phyloP scores from a whole-genome alignment of 306 rosid species.

The Cyclanthera cordifolia region DNA sequence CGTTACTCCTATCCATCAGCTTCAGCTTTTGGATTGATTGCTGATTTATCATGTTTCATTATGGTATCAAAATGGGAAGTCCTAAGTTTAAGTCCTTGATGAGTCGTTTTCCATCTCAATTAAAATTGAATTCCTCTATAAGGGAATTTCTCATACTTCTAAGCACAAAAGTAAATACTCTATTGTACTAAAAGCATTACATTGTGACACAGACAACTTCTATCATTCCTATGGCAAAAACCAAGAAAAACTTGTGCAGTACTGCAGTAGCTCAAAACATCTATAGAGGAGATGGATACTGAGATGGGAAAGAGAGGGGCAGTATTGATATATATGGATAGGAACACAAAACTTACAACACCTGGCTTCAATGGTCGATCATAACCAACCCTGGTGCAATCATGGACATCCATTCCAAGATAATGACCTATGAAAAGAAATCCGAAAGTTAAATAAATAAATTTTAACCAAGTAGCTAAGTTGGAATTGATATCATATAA shows the following conservation, averaged over 20 bases:
- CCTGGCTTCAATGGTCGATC: slow-evolving; percentile 74
- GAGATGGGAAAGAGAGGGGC: neutral
- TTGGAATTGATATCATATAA: slow-evolving; percentile 8
- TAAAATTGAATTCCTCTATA: too few species aligned
- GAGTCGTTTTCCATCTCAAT: too few species aligned
- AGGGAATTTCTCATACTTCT: too few species aligned
- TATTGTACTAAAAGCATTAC: neutral
- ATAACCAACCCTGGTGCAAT: slow-evolving; percentile 54
- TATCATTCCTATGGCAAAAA: neutral
- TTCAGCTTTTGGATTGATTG: too few species aligned
- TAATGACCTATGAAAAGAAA: slow-evolving; percentile 53
- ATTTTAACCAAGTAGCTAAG: neutral
- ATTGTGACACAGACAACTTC: neutral
- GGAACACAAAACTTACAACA: slow-evolving; percentile 67
- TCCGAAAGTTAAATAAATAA: neutral
- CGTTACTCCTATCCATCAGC: too few species aligned
- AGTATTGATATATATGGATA: slow-evolving; percentile 5
- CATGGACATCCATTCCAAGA: slow-evolving; percentile 93
- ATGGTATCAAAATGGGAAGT: too few species aligned
- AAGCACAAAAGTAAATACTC: too few species aligned
- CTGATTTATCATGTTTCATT: too few species aligned
- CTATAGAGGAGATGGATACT: neutral
- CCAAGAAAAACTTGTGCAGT: too few species aligned
- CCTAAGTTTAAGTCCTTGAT: too few species aligned
- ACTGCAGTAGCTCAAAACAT: neutral